A percentile compares a stretch with the other conserved stretches of the same genome.
Evolutionary conservation across 768 basidiomycete species (phyloP).

Genomic region (Lactarius pseudohatsudake): DNA sequence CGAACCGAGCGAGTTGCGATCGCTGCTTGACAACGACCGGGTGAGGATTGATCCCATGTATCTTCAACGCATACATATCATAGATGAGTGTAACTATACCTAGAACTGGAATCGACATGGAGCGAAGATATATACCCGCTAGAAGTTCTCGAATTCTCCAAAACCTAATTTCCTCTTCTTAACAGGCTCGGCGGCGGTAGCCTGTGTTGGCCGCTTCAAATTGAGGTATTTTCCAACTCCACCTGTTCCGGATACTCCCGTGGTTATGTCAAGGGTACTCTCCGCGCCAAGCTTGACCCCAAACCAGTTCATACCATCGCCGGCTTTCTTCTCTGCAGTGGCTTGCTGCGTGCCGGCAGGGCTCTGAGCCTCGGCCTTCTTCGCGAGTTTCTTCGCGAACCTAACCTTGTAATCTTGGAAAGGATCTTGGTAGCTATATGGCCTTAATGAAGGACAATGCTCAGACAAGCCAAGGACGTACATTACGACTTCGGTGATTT

Average conservation of each 20-base stretch:
- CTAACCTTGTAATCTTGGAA: conserved; percentile 91
- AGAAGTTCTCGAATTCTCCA: conserved; percentile 90
- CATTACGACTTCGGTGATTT: conserved; percentile 87
- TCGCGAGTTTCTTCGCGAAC: conserved; percentile 74
- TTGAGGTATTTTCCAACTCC: conserved; percentile 83
- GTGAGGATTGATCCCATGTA: not conserved
- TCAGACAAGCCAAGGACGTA: conserved; percentile 40
- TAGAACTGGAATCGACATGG: conserved; percentile 1
- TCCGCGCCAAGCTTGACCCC: conserved; percentile 73
- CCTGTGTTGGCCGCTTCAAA: conserved; percentile 34
- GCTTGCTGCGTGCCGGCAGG: conserved; percentile 32
- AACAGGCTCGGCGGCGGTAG: conserved; percentile 49
- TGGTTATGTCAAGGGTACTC: conserved; percentile 34
- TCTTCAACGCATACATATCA: conserved; percentile 25
- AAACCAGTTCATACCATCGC: conserved; percentile 83
- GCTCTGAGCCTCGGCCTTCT: conserved; percentile 46
- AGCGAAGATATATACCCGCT: conserved; percentile 18
- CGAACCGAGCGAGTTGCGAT: conserved; percentile 35
- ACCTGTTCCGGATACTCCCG: conserved; percentile 39
- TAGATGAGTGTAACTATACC: conserved; percentile 19
- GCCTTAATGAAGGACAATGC: not conserved
- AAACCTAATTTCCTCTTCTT: conserved; percentile 88
- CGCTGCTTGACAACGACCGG: conserved; percentile 29
- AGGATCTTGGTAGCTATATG: conserved; percentile 83
- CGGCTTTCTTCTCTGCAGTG: conserved; percentile 51